Percentiles rank a stretch among this genome's conserved stretches.
phyloP scores from a whole-genome alignment of 306 rosid genomes.

The Prunus armeniaca region DNA sequence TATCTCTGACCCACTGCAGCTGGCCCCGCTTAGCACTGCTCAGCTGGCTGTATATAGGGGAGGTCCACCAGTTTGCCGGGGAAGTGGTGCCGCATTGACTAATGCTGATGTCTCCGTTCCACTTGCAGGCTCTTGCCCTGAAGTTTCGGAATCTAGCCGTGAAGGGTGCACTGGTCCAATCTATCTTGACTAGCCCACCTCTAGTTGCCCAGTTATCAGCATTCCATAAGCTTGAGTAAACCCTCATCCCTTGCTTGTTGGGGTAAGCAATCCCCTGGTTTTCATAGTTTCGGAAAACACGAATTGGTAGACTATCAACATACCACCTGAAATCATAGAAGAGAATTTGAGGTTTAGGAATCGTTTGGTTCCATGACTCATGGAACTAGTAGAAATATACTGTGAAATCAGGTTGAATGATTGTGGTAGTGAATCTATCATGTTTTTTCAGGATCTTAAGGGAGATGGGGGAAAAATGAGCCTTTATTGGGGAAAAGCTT shows the following conservation, averaged over 20 bases:
- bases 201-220: conserved; percentile 84
- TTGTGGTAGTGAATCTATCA: background rate
- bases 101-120: conserved; percentile 58
- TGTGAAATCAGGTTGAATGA: background rate
- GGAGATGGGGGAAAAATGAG: too few relatives aligned
- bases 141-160: conserved; percentile 46
- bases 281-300: conserved; percentile 71
- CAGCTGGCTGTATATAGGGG: conserved; percentile 42
- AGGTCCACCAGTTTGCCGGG: conserved; percentile 69
- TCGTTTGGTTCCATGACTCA: conserved; percentile 1
- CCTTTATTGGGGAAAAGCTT: too few relatives aligned
- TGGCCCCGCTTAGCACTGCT: conserved; percentile 37
- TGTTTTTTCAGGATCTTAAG: too few relatives aligned
- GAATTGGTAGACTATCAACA: conserved; percentile 63
- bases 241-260: conserved; percentile 74
- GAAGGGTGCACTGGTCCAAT: conserved; percentile 73
- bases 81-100: conserved; percentile 45
- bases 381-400: background rate
- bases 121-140: conserved; percentile 74
- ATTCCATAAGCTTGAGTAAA: conserved; percentile 66
- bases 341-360: background rate
- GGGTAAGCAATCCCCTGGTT: conserved; percentile 59
- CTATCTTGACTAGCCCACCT: conserved; percentile 69
- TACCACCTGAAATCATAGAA: conserved; percentile 60
- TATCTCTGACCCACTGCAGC: conserved; percentile 52